Conservation (phyloP, 2,329 filamentous ascomycete genomes). For the Exophiala xenobiotica region DNA sequence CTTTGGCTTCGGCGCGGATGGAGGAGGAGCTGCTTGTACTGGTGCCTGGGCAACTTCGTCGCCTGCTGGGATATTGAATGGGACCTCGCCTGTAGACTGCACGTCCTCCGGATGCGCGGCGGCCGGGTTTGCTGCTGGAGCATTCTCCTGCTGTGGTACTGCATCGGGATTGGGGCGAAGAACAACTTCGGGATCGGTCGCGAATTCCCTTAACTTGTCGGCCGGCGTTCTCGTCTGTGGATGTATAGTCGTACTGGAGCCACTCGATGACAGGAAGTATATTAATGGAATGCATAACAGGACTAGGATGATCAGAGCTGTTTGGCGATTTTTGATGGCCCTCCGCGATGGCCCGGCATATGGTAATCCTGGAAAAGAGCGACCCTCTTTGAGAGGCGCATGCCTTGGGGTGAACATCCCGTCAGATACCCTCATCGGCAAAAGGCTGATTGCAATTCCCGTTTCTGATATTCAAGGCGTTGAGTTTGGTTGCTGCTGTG, state of each 20-base stretch:
- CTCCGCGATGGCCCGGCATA: constrained; percentile 21
- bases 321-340: constrained; percentile 17
- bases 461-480: constrained; percentile 14
- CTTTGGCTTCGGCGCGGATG: background rate
- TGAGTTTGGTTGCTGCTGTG: background rate
- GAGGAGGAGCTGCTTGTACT: background rate
- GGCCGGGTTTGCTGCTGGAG: background rate
- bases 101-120: background rate
- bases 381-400: constrained; percentile 25
- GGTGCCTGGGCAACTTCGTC: background rate
- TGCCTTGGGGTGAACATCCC: constrained; percentile 26
- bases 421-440: constrained; percentile 14
- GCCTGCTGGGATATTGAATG: constrained; percentile 6
- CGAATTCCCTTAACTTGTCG: background rate
- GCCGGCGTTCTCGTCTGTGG: constrained; percentile 2
- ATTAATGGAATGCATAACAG: constrained; percentile 23
- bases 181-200: constrained; percentile 9
- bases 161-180: constrained; percentile 7
- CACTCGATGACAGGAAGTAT: constrained; percentile 16
- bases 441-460: too few species aligned
- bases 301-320: constrained; percentile 15
- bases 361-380: constrained; percentile 26
- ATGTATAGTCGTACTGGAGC: constrained; percentile 1
- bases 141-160: constrained; percentile 3
- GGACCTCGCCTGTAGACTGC: background rate